Evolutionary conservation across 352 stramenopile species (phyloP), one percentile per base, ranked within the genome.

Genomic region (Phytophthora meadii): DNA sequence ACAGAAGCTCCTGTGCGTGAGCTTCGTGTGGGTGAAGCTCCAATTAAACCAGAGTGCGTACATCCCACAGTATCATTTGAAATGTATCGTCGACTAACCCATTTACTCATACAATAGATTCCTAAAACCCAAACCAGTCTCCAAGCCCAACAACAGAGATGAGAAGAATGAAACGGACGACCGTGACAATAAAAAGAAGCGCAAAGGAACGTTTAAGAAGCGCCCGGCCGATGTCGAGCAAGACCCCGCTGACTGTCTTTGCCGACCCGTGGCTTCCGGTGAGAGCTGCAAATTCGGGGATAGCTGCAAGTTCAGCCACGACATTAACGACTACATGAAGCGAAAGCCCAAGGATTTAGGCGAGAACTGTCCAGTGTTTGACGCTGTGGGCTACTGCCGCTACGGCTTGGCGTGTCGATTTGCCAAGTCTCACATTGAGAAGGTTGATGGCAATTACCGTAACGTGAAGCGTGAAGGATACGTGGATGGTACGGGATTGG

Each of bases 351-450:
- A 94, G 58, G 90, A 97, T 55, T 61, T 97, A 28, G 88, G 74
- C 30, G 76, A 79, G 12, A 48, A 45, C 45, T 98, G 92, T 63
- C 89, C 89, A 4, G 74, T 94, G 47, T 98, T 93, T 68, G 76
- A 85, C 19, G 79, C 68, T 11, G 73, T 90, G 14, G 93, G 94
- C 17, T 95, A 92, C 71, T 99, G 96, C 61, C 79, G 87, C 22
- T 98, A 96, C 61, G 96, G 96, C 4, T 72, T 98, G 37, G 95
- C 87, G 39, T 99, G 96, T 68, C 86, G 94, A 42, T 95, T 98
- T 46, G 95, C 92, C 3, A 74, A 76, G 25, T 79, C 74, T 25
- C 95, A 99, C 66, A 82, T 97, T 39, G 81, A 92, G 61, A 75
- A 78, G 34, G 81, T 73, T 8, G 68, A 82, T 40, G 79, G 76